Evolutionary conservation across 2,329 filamentous ascomycete genomes (phyloP), one percentile per base, ranked within the genome.

Genomic region (Trichophyton verrucosum): DNA sequence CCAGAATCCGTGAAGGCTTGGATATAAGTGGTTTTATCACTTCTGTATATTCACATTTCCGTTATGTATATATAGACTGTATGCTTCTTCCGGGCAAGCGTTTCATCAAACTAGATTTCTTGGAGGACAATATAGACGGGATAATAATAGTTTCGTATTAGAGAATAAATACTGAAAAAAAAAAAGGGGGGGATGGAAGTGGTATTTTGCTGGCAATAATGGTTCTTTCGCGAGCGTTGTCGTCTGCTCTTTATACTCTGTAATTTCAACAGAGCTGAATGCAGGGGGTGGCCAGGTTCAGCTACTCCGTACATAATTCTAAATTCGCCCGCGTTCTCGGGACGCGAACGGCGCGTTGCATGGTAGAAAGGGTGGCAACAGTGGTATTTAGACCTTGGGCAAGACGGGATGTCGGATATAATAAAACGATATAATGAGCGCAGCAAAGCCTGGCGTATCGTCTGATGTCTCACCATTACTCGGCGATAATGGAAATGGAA

Each of bases 1-100:
- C 75, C 80, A 9, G 72, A 77, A 20, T 74, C 74, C 4, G 60
- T 77, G 38, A 77, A 76, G 64, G 76, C 75, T 22, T 77, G 75
- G 64, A 70, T 82, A 67, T 82, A 74, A 68, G 44, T 5, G 8
- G 22, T 22, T 15, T 49, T 49, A 20, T 22, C 20, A 3, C 24
- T 13, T 49, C 46, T 49, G 44, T 22, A 24, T 49, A 49, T 49
- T 36, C 49, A 36, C 42, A 17, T 55, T 46, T 40, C 13, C 24
- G 57, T 17, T 13, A 46, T 38, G 33, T 24, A 47, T 15, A 53
- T 40, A 36, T 55, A 36, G 27, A 36, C 49, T 20, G 27, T 55
- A 27, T 55, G 5, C 49, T 36, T 36, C 30, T 8, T 36, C 27
- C 11, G 24, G 49, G n/a, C 24, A 6, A 24, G 57, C 44, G 44